A percentile compares a stretch with the other conserved stretches of the same genome.
Conservation (phyloP, 352 stramenopile species). For the Phytophthora pistaciae region DNA sequence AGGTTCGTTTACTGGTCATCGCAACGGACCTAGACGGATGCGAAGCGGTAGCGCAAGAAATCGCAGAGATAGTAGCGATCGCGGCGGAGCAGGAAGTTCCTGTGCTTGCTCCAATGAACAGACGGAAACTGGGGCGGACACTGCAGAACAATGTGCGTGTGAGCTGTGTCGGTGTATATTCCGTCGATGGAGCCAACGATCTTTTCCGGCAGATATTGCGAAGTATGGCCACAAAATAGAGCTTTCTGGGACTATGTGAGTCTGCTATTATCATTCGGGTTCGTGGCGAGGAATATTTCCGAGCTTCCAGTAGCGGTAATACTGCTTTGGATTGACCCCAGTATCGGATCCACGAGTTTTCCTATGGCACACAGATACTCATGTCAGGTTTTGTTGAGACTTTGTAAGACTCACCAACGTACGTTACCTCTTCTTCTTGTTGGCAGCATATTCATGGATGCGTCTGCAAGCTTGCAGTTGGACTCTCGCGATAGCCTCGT, state of each 20-base stretch:
- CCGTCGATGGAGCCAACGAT: slow-evolving; percentile 94
- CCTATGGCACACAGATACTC: slow-evolving; percentile 10
- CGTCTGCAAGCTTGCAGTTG: slow-evolving; percentile 52
- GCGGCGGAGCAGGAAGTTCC: slow-evolving; percentile 57
- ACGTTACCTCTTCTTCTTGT: slow-evolving; percentile 34
- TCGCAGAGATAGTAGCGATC: slow-evolving; percentile 86
- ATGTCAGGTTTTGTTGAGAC: not conserved
- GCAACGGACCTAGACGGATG: slow-evolving; percentile 91
- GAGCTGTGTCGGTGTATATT: slow-evolving; percentile 96
- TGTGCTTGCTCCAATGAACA: slow-evolving; percentile 65
- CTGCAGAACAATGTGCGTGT: slow-evolving; percentile 95
- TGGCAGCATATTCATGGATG: slow-evolving; percentile 46
- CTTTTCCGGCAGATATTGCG: slow-evolving; percentile 65
- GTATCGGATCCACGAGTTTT: slow-evolving; percentile 22
- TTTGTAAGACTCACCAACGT: slow-evolving; percentile 1
- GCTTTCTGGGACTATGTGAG: too few species aligned
- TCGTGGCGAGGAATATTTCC: slow-evolving; percentile 16
- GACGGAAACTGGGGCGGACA: slow-evolving; percentile 91
- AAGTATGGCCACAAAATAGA: slow-evolving; percentile 2
- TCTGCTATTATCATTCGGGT: not conserved
- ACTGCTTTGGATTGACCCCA: slow-evolving; percentile 37
- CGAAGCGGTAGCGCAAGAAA: slow-evolving; percentile 74
- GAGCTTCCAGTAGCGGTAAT: slow-evolving; percentile 58
- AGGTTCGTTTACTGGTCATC: slow-evolving; percentile 89
- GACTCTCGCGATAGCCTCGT: slow-evolving; percentile 37